Evolutionary conservation across 2,329 filamentous ascomycete genomes (phyloP).

Genomic region (Malbranchea zuffiana): DNA sequence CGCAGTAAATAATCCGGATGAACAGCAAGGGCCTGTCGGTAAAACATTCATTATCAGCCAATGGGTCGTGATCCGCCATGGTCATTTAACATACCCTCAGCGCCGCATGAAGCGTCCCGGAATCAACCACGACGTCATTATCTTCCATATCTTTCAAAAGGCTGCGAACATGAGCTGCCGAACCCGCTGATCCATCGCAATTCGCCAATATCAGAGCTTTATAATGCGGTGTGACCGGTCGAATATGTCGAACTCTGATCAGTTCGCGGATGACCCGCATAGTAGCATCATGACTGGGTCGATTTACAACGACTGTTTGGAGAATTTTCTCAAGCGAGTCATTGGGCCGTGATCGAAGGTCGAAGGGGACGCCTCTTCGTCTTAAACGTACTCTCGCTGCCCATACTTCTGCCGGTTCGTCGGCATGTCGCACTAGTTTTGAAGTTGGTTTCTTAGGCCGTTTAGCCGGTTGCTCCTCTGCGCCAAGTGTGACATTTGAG

Average conservation of each 20-base stretch:
- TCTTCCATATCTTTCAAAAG: slow-evolving; percentile 64
- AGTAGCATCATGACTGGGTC: slow-evolving; percentile 20
- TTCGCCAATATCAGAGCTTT: slow-evolving; percentile 66
- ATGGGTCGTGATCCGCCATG: not conserved
- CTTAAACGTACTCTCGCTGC: slow-evolving; percentile 5
- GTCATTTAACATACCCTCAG: slow-evolving; percentile 44
- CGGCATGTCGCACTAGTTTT: not conserved
- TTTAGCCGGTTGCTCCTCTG: too few relatives aligned
- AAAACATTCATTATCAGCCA: slow-evolving; percentile 3
- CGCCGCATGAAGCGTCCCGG: slow-evolving; percentile 58
- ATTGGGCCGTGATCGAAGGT: slow-evolving; percentile 16
- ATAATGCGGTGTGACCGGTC: slow-evolving; percentile 43
- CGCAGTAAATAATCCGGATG: slow-evolving; percentile 79
- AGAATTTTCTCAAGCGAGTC: slow-evolving; percentile 23
- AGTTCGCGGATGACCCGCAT: slow-evolving; percentile 29
- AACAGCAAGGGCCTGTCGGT: slow-evolving; percentile 63
- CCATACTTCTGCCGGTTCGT: slow-evolving; percentile 6
- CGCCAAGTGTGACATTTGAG: too few relatives aligned
- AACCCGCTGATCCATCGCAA: slow-evolving; percentile 52
- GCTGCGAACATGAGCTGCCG: slow-evolving; percentile 49
- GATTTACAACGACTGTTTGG: slow-evolving; percentile 18
- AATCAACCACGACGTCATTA: slow-evolving; percentile 52
- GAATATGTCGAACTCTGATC: slow-evolving; percentile 28
- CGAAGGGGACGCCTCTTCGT: slow-evolving; percentile 14
- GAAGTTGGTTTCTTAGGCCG: not conserved